Evolutionary conservation across 2,329 filamentous ascomycete genomes (phyloP).

Genomic region (Zymoseptoria pseudotritici): DNA sequence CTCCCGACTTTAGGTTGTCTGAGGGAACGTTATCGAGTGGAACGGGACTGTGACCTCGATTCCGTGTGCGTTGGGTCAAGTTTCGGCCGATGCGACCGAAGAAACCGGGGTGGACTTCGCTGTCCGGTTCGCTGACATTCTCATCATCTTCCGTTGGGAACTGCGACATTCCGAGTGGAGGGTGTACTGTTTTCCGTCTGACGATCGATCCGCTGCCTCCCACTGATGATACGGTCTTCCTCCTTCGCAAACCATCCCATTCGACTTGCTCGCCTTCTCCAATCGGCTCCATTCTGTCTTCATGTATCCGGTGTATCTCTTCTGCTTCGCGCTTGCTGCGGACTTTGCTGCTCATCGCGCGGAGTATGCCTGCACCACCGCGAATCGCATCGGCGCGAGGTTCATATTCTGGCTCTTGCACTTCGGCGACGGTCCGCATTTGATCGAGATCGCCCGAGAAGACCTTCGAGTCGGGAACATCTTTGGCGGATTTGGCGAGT

Average conservation of each 20-base stretch:
- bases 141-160: slow-evolving; percentile 63
- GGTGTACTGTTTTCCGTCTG: slow-evolving; percentile 52
- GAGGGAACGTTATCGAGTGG: slow-evolving; percentile 30
- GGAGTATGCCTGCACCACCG: slow-evolving; percentile 78
- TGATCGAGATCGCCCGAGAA: slow-evolving; percentile 92
- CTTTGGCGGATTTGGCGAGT: slow-evolving; percentile 95
- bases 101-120: slow-evolving; percentile 43
- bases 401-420: slow-evolving; percentile 92
- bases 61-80: slow-evolving; percentile 9
- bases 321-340: slow-evolving; percentile 71
- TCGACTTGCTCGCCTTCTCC: slow-evolving; percentile 74
- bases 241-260: slow-evolving; percentile 82
- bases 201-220: slow-evolving; percentile 33
- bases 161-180: slow-evolving; percentile 78
- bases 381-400: slow-evolving; percentile 95
- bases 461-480: slow-evolving; percentile 86
- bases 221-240: slow-evolving; percentile 47
- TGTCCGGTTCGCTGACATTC: slow-evolving; percentile 35
- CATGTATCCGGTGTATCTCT: slow-evolving; percentile 69
- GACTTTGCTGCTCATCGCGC: slow-evolving; percentile 62
- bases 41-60: slow-evolving; percentile 25
- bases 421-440: slow-evolving; percentile 88
- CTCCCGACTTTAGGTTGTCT: slow-evolving; percentile 20
- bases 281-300: slow-evolving; percentile 68
- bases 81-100: slow-evolving; percentile 29